Base-by-base conservation (phyloP, 2,329 filamentous ascomycete species). In the Aspergillus intermedius region DNA sequence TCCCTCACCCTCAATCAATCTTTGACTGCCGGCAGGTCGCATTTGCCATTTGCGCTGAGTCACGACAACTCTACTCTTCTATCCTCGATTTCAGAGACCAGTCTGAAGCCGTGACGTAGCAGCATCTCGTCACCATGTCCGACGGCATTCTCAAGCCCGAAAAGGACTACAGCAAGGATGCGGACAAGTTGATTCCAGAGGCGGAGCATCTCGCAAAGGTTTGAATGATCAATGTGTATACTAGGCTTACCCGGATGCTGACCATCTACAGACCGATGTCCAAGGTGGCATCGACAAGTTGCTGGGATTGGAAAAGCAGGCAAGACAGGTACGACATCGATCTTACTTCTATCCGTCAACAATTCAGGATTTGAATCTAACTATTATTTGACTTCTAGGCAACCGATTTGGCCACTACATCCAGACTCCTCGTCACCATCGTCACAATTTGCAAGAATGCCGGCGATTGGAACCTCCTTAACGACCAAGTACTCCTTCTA, bases 81-180 rank as follows among this genome's bases (percentile, higher is more conserved):
- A 49, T 46, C 46, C 43, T 13, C 15, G 48, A 32, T 13, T 19
- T 22, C 35, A 30, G 25, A 30, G 10, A 30, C n/a, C 25, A 40
- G 35, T 34, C 40, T 47, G 44, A 42, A 52, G 48, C 45, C 48
- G 47, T 48, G 45, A 51, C 49, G 48, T 42, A 45, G 44, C 50
- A 49, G 32, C 54, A 51, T 9, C 48, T 60, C 61, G 62, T 63
- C 71, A 79, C 58, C 68, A 95, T 95, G 90, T 87, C 90, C 64
- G 87, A 90, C 74, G 83, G 83, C 65, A 74, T 83, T 61, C 69
- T 93, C 72, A 95, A 94, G 82, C 88, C 91, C 66, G 93, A 98
- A 79, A 96, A 95, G 86, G 93, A 98, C 83, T 96, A 88, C 82
- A 86, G 88, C 67, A 95, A 95, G 76, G 91, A 97, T 74, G 89